Percentiles rank a stretch among this genome's conserved stretches.
phyloP scores from a whole-genome alignment of 768 basidiomycete genomes.

The Piloderma croceum region DNA sequence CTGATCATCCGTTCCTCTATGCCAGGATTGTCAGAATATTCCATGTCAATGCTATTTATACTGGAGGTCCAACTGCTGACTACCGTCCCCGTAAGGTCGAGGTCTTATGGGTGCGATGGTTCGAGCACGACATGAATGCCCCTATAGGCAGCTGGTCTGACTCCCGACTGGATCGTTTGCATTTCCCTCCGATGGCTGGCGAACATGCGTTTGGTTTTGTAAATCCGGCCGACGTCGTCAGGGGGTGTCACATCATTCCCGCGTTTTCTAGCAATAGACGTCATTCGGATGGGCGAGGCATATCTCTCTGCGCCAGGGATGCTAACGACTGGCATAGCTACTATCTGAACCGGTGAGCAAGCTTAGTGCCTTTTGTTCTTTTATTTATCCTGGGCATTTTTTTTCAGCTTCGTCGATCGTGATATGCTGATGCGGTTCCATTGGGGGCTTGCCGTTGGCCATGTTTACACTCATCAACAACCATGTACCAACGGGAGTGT shows the following conservation, averaged over 20 bases:
- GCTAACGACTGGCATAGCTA: slow-evolving; percentile 3
- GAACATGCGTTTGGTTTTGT: slow-evolving; percentile 7
- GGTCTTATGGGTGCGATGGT: slow-evolving; percentile 12
- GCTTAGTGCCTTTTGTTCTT: background rate
- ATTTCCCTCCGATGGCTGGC: slow-evolving; percentile 1
- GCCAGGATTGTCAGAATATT: slow-evolving; percentile 6
- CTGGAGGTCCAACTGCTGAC: background rate
- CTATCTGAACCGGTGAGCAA: slow-evolving; percentile 9
- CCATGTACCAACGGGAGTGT: too few relatives aligned
- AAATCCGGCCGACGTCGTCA: slow-evolving; percentile 3
- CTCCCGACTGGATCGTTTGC: background rate
- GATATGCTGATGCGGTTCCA: slow-evolving; percentile 1
- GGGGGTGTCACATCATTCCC: slow-evolving; percentile 9
- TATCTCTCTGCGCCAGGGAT: slow-evolving; percentile 5
- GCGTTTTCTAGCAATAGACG: background rate
- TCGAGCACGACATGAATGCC: background rate
- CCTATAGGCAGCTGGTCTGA: background rate
- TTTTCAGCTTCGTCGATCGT: background rate
- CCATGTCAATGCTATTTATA: background rate
- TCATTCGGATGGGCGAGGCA: background rate
- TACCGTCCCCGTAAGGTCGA: background rate
- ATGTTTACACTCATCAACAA: too few relatives aligned
- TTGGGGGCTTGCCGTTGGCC: slow-evolving; percentile 1
- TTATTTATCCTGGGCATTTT: background rate
- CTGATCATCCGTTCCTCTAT: slow-evolving; percentile 13